phyloP scores from a whole-genome alignment of 179 eudicot species.

The Heliamphora pulchella region DNA sequence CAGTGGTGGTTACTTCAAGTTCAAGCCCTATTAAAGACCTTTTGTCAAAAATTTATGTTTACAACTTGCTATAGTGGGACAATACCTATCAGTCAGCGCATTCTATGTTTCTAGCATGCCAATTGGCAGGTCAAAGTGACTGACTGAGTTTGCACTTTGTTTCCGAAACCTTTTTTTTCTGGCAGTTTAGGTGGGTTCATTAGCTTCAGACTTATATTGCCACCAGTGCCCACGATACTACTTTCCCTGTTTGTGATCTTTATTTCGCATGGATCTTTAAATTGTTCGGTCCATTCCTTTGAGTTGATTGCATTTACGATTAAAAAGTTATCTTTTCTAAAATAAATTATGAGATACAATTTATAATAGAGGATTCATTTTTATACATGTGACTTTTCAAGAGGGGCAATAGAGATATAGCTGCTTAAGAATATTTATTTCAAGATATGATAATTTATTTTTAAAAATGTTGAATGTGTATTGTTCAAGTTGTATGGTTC shows the following conservation, averaged over 20 bases:
- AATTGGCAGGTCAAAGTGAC: background rate
- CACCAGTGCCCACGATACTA: background rate
- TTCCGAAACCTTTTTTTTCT: background rate
- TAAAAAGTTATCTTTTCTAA: background rate
- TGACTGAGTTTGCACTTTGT: background rate
- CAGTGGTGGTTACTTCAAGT: too few relatives aligned
- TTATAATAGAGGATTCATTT: background rate
- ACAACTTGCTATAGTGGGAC: background rate
- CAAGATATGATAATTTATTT: background rate
- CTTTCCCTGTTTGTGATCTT: background rate
- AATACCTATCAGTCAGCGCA: background rate
- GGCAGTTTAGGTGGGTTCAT: background rate
- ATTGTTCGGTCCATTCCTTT: background rate
- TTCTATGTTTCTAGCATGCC: background rate
- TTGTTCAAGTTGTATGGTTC: conserved; percentile 5
- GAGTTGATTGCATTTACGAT: background rate
- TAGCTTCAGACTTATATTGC: background rate
- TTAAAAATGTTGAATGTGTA: background rate
- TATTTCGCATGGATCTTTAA: background rate
- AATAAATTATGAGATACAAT: background rate
- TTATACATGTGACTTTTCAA: conserved; percentile 1
- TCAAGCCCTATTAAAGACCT: background rate
- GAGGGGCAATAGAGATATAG: background rate
- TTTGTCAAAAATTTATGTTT: background rate
- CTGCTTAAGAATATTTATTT: background rate